Conservation (phyloP, 352 stramenopile species). For the Phytophthora gonapodyides region DNA sequence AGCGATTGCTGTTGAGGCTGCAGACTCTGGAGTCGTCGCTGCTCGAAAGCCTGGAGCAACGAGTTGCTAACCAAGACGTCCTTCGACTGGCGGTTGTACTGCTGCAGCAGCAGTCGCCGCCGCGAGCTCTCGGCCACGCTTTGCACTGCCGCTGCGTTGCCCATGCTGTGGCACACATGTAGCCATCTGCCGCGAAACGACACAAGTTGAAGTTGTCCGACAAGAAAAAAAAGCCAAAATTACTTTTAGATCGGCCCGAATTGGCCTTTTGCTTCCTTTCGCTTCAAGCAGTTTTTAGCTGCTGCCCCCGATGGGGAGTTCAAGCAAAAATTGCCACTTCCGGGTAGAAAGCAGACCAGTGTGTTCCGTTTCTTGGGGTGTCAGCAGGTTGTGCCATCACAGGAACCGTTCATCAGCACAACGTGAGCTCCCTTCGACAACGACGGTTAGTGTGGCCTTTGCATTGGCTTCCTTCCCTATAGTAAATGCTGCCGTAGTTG, state of each 20-base stretch:
- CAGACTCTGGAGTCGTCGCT: constrained; percentile 21
- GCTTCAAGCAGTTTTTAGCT: neutral
- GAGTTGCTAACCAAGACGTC: constrained; percentile 33
- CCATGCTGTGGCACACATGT: constrained; percentile 33
- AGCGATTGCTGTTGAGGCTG: constrained; percentile 9
- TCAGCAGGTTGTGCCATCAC: constrained; percentile 80
- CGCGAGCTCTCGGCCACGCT: constrained; percentile 39
- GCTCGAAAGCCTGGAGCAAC: constrained; percentile 34
- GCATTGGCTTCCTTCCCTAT: constrained; percentile 22
- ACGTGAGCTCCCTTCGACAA: constrained; percentile 76
- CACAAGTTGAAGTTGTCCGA: constrained; percentile 21
- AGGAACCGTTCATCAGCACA: constrained; percentile 70
- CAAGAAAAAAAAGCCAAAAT: constrained; percentile 2
- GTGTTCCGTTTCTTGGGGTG: constrained; percentile 83
- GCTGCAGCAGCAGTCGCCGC: constrained; percentile 39
- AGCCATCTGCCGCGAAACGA: constrained; percentile 9
- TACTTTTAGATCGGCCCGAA: constrained; percentile 2
- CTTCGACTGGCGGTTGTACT: constrained; percentile 36
- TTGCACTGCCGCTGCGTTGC: constrained; percentile 42
- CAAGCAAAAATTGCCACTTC: constrained; percentile 76
- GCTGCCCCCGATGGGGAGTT: constrained; percentile 35
- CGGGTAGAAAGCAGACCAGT: constrained; percentile 48
- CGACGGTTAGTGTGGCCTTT: constrained; percentile 39
- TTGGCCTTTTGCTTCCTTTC: constrained; percentile 3
- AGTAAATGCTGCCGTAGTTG: constrained; percentile 15